Conservation (phyloP, 768 basidiomycete genomes). For the Imleria badia region DNA sequence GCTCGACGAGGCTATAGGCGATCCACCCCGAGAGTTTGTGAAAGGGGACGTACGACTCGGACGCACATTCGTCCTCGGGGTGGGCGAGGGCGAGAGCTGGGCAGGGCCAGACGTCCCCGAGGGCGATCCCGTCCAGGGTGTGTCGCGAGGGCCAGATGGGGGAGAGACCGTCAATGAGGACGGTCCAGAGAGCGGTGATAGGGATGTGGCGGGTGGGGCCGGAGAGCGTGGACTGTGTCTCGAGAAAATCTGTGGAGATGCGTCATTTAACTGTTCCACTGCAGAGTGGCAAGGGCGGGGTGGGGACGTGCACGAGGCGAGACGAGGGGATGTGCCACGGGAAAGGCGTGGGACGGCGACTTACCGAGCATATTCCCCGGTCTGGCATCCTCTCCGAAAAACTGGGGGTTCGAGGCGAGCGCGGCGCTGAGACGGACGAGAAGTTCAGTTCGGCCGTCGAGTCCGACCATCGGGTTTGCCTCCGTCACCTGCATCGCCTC, state of each 20-base stretch:
- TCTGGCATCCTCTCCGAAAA: conserved; percentile 72
- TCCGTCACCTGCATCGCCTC: conserved; percentile 76
- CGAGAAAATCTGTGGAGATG: conserved; percentile 59
- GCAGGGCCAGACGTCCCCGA: conserved; percentile 96
- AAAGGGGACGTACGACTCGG: conserved; percentile 83
- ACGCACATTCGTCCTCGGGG: conserved; percentile 38
- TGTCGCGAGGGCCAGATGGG: conserved; percentile 87
- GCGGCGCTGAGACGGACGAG: conserved; percentile 73
- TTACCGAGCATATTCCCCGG: conserved; percentile 82
- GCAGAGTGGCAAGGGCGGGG: too few species aligned
- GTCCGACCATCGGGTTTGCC: conserved; percentile 84
- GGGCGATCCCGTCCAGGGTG: conserved; percentile 60
- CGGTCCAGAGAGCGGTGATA: conserved; percentile 76
- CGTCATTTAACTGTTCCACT: too few species aligned
- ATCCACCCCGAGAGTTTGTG: conserved; percentile 97
- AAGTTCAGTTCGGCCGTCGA: conserved; percentile 81
- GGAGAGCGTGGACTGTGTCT: conserved; percentile 48
- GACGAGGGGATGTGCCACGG: too few species aligned
- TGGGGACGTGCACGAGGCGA: too few species aligned
- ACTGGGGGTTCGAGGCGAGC: conserved; percentile 58
- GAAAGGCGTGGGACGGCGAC: too few species aligned
- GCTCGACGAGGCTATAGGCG: conserved; percentile 85
- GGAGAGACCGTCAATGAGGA: conserved; percentile 78
- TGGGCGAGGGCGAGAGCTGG: conserved; percentile 44
- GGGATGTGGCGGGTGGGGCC: conserved; percentile 52